phyloP scores from a whole-genome alignment of 1,284 basidiomycete species.

The Ustilago hordei region DNA sequence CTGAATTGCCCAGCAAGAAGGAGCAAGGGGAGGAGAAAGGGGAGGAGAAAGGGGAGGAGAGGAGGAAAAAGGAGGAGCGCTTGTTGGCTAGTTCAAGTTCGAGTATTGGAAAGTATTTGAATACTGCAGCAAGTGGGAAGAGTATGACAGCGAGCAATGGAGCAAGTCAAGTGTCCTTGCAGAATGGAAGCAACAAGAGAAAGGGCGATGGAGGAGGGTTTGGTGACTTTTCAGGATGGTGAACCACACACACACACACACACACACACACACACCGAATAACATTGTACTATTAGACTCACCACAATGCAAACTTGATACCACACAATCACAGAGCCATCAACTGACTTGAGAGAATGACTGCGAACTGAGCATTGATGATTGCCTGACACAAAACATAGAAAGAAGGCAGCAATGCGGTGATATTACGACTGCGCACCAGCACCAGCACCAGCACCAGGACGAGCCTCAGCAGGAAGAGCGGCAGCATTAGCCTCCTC shows the following conservation, averaged over 20 bases:
- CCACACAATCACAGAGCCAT: neutral
- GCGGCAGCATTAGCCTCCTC: conserved; percentile 10
- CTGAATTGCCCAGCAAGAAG: conserved; percentile 15
- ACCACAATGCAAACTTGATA: neutral
- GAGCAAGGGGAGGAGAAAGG: neutral
- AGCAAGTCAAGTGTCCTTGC: neutral
- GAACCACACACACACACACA: neutral
- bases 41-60: neutral
- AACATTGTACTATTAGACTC: neutral
- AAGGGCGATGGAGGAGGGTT: conserved; percentile 43
- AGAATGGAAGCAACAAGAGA: conserved; percentile 14
- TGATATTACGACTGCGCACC: neutral
- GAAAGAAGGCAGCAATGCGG: too few species aligned
- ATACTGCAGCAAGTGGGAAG: neutral
- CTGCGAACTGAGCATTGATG: too few species aligned
- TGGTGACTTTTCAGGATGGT: conserved; percentile 65
- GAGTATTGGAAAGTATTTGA: conserved; percentile 44
- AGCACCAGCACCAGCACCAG: neutral
- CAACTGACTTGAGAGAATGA: neutral
- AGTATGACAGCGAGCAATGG: neutral
- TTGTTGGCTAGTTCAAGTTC: conserved; percentile 10
- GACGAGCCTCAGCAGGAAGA: neutral
- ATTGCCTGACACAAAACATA: neutral
- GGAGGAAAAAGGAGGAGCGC: neutral
- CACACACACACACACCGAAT: neutral